These are phyloP conservation scores for Arthrobotrys sinensis DNA, from an alignment of 2,329 filamentous ascomycete genomes.

Conservation along the genomic window DNA sequence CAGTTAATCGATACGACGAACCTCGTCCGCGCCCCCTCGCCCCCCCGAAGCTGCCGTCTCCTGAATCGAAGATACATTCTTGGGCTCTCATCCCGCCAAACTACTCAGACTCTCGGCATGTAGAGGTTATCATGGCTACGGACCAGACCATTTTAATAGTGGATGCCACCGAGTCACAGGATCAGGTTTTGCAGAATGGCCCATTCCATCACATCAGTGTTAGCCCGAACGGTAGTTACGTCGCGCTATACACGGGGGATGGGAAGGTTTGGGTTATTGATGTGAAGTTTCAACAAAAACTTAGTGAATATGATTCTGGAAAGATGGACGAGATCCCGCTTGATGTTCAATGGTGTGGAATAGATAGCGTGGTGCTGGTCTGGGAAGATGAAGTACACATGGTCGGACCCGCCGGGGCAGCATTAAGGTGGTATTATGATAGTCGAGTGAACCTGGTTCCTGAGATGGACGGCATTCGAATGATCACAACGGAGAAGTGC, in stretches of 20 bases:
- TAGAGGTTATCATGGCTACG: constrained; percentile 91
- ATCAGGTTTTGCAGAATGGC: constrained; percentile 89
- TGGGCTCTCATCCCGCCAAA: constrained; percentile 92
- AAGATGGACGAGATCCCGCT: constrained; percentile 82
- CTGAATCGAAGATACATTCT: constrained; percentile 81
- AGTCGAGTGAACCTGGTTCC: constrained; percentile 89
- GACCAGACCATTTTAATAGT: constrained; percentile 86
- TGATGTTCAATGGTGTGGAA: constrained; percentile 95
- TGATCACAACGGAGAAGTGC: constrained; percentile 94
- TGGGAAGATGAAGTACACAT: constrained; percentile 99
- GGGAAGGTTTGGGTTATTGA: constrained; percentile 93
- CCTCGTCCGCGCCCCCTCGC: constrained; percentile 88
- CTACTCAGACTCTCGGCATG: constrained; percentile 89
- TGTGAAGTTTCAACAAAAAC: constrained; percentile 91
- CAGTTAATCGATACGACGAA: constrained; percentile 91
- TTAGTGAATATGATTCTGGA: constrained; percentile 91
- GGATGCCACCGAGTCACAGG: constrained; percentile 90
- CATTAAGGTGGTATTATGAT: constrained; percentile 88
- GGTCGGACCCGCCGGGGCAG: constrained; percentile 85
- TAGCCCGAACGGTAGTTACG: constrained; percentile 90
- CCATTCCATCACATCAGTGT: constrained; percentile 92
- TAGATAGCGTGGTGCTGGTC: constrained; percentile 90
- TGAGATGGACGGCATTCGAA: constrained; percentile 88
- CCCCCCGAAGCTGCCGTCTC: constrained; percentile 68
- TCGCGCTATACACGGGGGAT: constrained; percentile 87